A percentile compares a stretch with the other conserved stretches of the same genome.
These are phyloP conservation scores for Anthracocystis panici-leucophaei DNA, from an alignment of 1,284 basidiomycete genomes.

Conservation along the genomic window DNA sequence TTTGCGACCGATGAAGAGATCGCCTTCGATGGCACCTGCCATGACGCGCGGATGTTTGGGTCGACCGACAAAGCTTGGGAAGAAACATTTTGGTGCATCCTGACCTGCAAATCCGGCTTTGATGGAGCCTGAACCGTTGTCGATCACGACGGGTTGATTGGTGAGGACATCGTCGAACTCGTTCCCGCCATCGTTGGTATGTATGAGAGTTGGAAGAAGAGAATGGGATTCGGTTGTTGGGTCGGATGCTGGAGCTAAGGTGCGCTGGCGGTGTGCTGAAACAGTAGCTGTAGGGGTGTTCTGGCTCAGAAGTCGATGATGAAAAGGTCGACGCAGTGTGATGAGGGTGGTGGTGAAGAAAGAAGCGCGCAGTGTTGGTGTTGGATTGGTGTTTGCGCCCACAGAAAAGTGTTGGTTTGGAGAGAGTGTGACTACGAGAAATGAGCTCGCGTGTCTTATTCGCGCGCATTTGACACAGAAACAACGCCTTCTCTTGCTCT, in stretches of 20 bases:
- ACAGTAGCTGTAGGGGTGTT: neutral
- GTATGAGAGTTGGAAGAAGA: neutral
- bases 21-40: slow-evolving; percentile 69
- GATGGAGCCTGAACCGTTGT: slow-evolving; percentile 69
- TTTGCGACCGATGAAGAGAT: slow-evolving; percentile 66
- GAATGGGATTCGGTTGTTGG: neutral
- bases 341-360: neutral
- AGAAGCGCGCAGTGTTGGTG: neutral
- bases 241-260: neutral
- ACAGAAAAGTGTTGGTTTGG: slow-evolving; percentile 15
- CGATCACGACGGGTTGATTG: slow-evolving; percentile 70
- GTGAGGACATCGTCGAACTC: slow-evolving; percentile 69
- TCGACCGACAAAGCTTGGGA: slow-evolving; percentile 67
- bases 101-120: slow-evolving; percentile 69
- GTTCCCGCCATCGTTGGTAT: slow-evolving; percentile 38
- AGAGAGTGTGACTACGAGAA: too few relatives aligned
- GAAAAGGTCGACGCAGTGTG: neutral
- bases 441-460: slow-evolving; percentile 6
- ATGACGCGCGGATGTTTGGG: slow-evolving; percentile 68
- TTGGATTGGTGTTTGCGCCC: neutral
- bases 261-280: neutral
- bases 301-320: neutral
- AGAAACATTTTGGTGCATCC: slow-evolving; percentile 68
- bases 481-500: neutral
- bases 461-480: slow-evolving; percentile 10